Conservation (phyloP, 148 eudicot genomes). For the Oxyria digyna region DNA sequence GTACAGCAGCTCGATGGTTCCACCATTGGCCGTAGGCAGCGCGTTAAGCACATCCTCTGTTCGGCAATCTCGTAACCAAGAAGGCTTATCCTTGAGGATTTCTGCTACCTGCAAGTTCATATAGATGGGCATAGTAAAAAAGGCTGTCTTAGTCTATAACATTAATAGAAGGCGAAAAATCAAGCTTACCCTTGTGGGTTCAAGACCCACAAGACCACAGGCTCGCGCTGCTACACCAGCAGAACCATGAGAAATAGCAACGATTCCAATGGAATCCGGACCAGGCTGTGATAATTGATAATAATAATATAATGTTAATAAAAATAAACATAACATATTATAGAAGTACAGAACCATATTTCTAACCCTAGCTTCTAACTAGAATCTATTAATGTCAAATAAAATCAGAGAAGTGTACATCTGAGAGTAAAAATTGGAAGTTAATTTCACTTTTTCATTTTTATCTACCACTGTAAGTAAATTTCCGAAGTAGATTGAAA, state of each 20-base stretch:
- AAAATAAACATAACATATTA: neutral
- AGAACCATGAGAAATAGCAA: conserved; percentile 99
- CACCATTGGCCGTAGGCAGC: conserved; percentile 98
- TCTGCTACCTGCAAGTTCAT: conserved; percentile 66
- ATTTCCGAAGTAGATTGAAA: neutral
- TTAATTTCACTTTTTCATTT: neutral
- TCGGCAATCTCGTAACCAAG: conserved; percentile 99
- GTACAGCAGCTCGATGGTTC: conserved; percentile 96
- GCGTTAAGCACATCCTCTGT: conserved; percentile 91
- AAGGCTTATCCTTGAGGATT: conserved; percentile 96
- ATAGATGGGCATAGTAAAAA: neutral
- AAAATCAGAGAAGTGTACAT: neutral
- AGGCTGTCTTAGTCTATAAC: neutral
- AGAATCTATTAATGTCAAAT: neutral
- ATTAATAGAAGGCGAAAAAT: neutral
- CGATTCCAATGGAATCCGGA: conserved; percentile 99
- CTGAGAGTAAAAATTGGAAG: neutral
- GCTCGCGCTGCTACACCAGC: conserved; percentile 99
- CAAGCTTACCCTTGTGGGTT: conserved; percentile 83
- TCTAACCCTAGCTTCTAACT: neutral
- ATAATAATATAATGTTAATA: neutral
- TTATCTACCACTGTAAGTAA: neutral
- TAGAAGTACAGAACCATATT: neutral
- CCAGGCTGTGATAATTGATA: conserved; percentile 61
- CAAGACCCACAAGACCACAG: conserved; percentile 96